Percentiles rank a stretch among this genome's conserved stretches.
phyloP scores from a whole-genome alignment of 2,329 filamentous ascomycete genomes.

The Onygenales sp. region DNA sequence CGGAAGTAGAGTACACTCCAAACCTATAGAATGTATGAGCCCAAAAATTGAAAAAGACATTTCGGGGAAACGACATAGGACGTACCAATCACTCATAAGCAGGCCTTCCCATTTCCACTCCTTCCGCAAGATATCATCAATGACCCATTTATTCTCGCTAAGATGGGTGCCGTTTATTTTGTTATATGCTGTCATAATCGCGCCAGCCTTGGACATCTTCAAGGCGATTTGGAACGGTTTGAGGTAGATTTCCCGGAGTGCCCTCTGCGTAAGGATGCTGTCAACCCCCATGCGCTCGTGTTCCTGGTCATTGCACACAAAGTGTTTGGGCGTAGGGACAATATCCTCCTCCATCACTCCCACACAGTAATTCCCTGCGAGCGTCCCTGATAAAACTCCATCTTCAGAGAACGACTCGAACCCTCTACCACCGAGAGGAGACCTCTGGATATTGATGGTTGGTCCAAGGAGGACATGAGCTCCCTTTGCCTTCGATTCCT shows the following conservation, averaged over 20 bases:
- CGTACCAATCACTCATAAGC: conserved; percentile 39
- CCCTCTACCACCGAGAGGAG: conserved; percentile 72
- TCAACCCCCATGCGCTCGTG: conserved; percentile 35
- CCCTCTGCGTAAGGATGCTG: conserved; percentile 40
- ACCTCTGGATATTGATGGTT: conserved; percentile 73
- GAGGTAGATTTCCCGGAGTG: conserved; percentile 54
- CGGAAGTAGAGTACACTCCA: conserved; percentile 37
- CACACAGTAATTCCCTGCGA: conserved; percentile 62
- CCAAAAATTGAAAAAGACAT: background rate
- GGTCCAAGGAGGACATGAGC: conserved; percentile 66
- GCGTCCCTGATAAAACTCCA: conserved; percentile 63
- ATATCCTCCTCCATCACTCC: conserved; percentile 66
- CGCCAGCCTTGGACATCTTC: conserved; percentile 44
- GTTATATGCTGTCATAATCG: conserved; percentile 53
- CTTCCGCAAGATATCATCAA: conserved; percentile 35
- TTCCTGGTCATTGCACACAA: conserved; percentile 40
- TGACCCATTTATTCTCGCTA: conserved; percentile 32
- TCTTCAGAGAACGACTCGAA: conserved; percentile 86
- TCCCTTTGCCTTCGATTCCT: conserved; percentile 63
- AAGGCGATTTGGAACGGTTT: conserved; percentile 55
- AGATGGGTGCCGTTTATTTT: conserved; percentile 44
- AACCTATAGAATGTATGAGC: conserved; percentile 22
- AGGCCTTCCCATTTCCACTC: conserved; percentile 40
- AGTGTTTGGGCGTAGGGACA: conserved; percentile 66
- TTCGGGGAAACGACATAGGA: background rate